Percentiles rank a stretch among this genome's conserved stretches.
These are phyloP conservation scores for Suhomyces tanzawaensis DNA, from an alignment of 805 yeast species.

Conservation along the genomic window DNA sequence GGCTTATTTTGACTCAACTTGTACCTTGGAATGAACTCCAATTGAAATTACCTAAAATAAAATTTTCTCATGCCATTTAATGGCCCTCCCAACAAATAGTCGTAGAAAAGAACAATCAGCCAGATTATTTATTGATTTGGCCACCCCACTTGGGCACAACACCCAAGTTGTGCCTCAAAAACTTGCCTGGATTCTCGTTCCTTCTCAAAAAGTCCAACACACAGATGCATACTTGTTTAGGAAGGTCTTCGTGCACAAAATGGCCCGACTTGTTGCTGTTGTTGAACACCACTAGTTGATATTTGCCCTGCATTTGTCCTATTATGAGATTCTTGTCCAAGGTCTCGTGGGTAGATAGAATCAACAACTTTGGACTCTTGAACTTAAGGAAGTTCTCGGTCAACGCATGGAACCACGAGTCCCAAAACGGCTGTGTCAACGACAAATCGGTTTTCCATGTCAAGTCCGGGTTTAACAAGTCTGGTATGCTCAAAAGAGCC, in stretches of 20 bases:
- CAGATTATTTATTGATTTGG: conserved; percentile 1
- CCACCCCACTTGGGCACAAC: conserved; percentile 38
- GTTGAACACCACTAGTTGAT: conserved; percentile 77
- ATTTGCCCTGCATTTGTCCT: conserved; percentile 98
- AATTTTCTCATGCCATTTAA: no score
- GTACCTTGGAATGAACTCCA: no score
- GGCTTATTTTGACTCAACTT: no score
- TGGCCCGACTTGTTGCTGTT: conserved; percentile 67
- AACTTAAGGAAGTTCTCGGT: conserved; percentile 49
- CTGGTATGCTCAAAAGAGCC: conserved; percentile 79
- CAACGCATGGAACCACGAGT: conserved; percentile 73
- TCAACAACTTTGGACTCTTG: conserved; percentile 58
- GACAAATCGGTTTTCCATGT: conserved; percentile 67
- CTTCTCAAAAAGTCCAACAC: conserved; percentile 49
- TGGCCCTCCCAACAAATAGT: no score
- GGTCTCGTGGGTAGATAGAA: conserved; percentile 86
- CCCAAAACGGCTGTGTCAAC: conserved; percentile 70
- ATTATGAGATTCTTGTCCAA: conserved; percentile 82
- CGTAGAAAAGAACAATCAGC: background rate
- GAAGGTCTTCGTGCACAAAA: conserved; percentile 91
- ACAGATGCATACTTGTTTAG: conserved; percentile 61
- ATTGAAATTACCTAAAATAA: no score
- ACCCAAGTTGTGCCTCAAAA: conserved; percentile 29
- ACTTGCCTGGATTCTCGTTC: conserved; percentile 35
- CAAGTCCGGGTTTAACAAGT: conserved; percentile 42